Conservation (phyloP, 2,329 filamentous ascomycete genomes). For the Nemania sp. region DNA sequence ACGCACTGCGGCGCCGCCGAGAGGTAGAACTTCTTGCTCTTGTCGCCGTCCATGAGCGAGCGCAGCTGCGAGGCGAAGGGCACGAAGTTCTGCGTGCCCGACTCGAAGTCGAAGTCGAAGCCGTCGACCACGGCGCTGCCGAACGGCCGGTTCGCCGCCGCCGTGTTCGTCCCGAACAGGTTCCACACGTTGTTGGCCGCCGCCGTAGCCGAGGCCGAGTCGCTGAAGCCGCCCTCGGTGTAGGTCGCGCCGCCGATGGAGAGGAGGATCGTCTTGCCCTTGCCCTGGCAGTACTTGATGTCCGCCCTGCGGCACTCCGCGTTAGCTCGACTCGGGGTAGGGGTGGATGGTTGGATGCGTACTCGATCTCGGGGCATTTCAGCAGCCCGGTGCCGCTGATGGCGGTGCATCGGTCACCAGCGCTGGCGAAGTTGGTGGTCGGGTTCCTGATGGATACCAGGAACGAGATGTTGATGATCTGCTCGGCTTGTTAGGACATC, state of each 20-base stretch:
- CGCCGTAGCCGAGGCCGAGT: slow-evolving; percentile 53
- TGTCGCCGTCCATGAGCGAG: slow-evolving; percentile 55
- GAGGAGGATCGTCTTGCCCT: slow-evolving; percentile 72
- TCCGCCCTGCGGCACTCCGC: slow-evolving; percentile 46
- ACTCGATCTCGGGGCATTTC: slow-evolving; percentile 68
- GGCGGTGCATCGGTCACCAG: slow-evolving; percentile 62
- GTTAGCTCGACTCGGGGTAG: slow-evolving; percentile 8
- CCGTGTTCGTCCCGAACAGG: slow-evolving; percentile 66
- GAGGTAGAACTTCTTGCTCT: slow-evolving; percentile 60
- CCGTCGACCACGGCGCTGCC: slow-evolving; percentile 69
- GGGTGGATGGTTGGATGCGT: too few relatives aligned
- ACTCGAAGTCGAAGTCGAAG: slow-evolving; percentile 78
- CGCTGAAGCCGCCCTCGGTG: slow-evolving; percentile 67
- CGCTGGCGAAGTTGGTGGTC: slow-evolving; percentile 67
- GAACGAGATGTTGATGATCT: slow-evolving; percentile 69
- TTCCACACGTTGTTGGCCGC: slow-evolving; percentile 70
- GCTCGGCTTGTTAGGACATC: slow-evolving; percentile 12
- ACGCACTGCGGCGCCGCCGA: slow-evolving; percentile 71
- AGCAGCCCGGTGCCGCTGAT: slow-evolving; percentile 63
- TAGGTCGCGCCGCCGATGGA: slow-evolving; percentile 75
- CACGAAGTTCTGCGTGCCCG: slow-evolving; percentile 60
- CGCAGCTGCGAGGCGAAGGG: slow-evolving; percentile 65
- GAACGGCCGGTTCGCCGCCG: slow-evolving; percentile 64
- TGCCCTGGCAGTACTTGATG: slow-evolving; percentile 63
- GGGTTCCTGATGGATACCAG: slow-evolving; percentile 59